A percentile compares a stretch with the other conserved stretches of the same genome.
Conservation (phyloP, 2,329 filamentous ascomycete genomes). For the Cladophialophora psammophila region DNA sequence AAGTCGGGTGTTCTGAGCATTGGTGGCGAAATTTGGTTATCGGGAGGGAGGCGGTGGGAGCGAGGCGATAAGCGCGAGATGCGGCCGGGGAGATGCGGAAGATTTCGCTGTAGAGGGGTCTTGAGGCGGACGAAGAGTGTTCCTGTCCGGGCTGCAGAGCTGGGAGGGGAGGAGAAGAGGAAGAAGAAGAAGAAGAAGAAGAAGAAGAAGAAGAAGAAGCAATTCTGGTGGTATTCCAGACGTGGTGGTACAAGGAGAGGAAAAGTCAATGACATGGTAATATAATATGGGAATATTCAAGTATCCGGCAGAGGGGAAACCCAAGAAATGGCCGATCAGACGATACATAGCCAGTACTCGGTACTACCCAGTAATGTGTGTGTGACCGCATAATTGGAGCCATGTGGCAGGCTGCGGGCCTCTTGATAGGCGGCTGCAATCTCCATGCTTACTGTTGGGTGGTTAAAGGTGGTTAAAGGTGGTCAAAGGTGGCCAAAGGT, state of each 20-base stretch:
- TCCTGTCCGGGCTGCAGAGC: no score
- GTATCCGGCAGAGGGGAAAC: not conserved
- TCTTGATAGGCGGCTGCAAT: slow-evolving; percentile 17
- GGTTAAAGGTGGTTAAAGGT: no score
- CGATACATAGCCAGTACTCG: not conserved
- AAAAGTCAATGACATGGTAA: no score
- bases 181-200: not conserved
- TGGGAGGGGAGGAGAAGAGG: no score
- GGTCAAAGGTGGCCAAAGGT: no score
- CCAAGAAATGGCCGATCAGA: not conserved
- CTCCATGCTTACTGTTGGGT: no score
- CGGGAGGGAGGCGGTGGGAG: slow-evolving; percentile 7
- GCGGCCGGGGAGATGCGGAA: slow-evolving; percentile 2
- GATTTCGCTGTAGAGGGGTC: not conserved
- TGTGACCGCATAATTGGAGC: slow-evolving; percentile 16
- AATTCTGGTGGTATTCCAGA: not conserved
- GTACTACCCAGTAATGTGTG: not conserved
- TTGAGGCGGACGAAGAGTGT: no score
- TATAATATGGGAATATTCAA: not conserved
- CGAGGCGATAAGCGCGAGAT: not conserved
- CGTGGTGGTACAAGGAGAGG: not conserved
- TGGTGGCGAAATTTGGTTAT: slow-evolving; percentile 1
- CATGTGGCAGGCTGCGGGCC: slow-evolving; percentile 11
- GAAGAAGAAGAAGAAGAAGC: not conserved
- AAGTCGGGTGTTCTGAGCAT: not conserved